Base-by-base conservation (phyloP, 23 red algal genomes). In the Chondrus crispus region DNA sequence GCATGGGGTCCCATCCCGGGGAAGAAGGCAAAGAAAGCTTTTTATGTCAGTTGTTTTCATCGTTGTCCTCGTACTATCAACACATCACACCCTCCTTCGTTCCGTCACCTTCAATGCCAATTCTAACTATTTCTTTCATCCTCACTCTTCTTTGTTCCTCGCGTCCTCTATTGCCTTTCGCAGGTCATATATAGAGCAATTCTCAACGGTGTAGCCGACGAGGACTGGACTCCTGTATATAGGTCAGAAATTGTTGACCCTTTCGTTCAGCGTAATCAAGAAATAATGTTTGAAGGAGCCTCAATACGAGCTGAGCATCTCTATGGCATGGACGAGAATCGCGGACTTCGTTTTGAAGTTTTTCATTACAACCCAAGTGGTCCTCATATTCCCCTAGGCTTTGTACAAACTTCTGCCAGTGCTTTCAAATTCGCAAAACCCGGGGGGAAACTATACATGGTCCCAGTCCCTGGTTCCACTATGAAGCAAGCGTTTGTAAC, bases 161-260 rank as follows among this genome's bases (percentile, higher is more conserved):
- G 76, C 19, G 10, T 20, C 62, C 30, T 30, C 62, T 30, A 36
- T 68, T 4, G 62, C 62, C 30, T 68, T 68, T n/a, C n/a, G 24
- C 52, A 81, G 46, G 76, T 92, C 60, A 81, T 92, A 42, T 92
- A 92, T 53, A 49, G 88, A 3, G 88, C 88, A n/a, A 92, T 92
- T 30, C 70, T 92, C 43, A 92, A 92, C 68, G 88, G 88, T 28
- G 88, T 92, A 4, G 88, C 75, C 88, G 88, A 92, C 37, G 88
- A 92, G 39, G 88, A 92, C 58, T 92, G 88, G 88, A 92, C 88
- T 12, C 88, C 88, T 29, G 88, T 92, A 42, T 92, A 92, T 53
- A 74, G 88, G 9, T 92, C 88, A 12, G 88, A 92, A 71, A 74
- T 92, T 81, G 32, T 87, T 14, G 84, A 87, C 46, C 84, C 84